A percentile compares a stretch with the other conserved stretches of the same genome.
phyloP scores from a whole-genome alignment of 441 rosid genomes.

The Pelargonium fulgidum region DNA sequence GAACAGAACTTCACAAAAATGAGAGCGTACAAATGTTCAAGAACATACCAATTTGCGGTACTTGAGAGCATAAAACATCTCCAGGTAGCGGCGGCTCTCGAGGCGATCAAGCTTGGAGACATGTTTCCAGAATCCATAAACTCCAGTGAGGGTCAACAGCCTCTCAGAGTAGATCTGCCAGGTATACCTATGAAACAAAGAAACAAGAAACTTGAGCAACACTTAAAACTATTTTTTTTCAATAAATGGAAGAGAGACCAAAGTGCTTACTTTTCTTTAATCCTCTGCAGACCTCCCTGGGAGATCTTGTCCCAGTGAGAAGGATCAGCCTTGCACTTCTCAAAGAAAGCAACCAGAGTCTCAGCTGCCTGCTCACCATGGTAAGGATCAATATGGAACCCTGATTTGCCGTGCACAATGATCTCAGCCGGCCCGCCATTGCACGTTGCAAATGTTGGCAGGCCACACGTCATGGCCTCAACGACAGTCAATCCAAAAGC shows the following conservation, averaged over 20 bases:
- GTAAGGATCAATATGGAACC: slow-evolving; percentile 88
- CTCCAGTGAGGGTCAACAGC: slow-evolving; percentile 78
- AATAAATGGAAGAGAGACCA: too few relatives aligned
- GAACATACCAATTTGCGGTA: slow-evolving; percentile 66
- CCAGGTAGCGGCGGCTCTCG: slow-evolving; percentile 86
- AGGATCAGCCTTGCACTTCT: slow-evolving; percentile 60
- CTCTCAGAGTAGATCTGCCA: slow-evolving; percentile 91
- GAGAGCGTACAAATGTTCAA: background rate
- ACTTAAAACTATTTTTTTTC: too few relatives aligned
- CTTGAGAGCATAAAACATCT: slow-evolving; percentile 90
- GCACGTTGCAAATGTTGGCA: slow-evolving; percentile 88
- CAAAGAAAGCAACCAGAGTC: slow-evolving; percentile 62
- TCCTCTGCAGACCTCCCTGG: slow-evolving; percentile 64
- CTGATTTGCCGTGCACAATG: slow-evolving; percentile 74
- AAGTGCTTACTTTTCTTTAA: slow-evolving; percentile 61
- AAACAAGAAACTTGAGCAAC: background rate
- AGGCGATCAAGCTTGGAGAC: slow-evolving; percentile 87
- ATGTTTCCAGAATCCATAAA: slow-evolving; percentile 95
- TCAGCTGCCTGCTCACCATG: slow-evolving; percentile 85
- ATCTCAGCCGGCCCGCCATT: slow-evolving; percentile 97
- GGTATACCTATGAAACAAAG: slow-evolving; percentile 47
- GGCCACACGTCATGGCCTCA: slow-evolving; percentile 92
- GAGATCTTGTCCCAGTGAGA: slow-evolving; percentile 69
- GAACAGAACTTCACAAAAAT: background rate
- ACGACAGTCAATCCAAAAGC: slow-evolving; percentile 89